Base-by-base conservation (phyloP, 78 protist genomes). In the Dictyostelium discoideum region DNA sequence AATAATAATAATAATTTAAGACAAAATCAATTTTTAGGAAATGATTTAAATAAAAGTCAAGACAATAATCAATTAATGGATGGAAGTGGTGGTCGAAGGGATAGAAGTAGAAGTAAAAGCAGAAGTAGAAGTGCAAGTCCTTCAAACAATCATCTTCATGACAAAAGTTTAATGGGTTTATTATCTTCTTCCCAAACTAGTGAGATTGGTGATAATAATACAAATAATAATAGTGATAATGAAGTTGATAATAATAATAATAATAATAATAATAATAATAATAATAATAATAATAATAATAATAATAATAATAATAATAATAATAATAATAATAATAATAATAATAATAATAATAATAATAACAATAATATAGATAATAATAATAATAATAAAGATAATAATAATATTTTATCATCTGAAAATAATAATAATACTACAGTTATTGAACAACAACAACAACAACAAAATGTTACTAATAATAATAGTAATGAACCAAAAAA, bases 31-130 rank as follows among this genome's bases (percentile, higher is more conserved):
- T 24, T 26, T 69, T 26, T 69, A 24, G 77, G 77, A 2, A 69
- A 69, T 69, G 77, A 69, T 26, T 69, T 69, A 69, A 69, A 69
- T 69, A 69, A 69, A 69, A 69, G 77, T 69, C 69, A 60, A 6
- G 69, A 60, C 22, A 18, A 60, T 60, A 16, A 6, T 20, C 69
- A 60, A 20, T 20, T 10, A 20, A 60, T 20, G 6, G n/a, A 3
- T 60, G 69, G 69, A 5, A 24, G 24, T n/a, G 16, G 77, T 69
- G 39, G 39, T 26, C 11, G 77, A 69, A 69, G 77, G 26, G 37
- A 29, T 69, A 69, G 77, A 69, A n/a, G 37, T n/a, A 69, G 77
- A 69, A 69, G 77, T 69, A 69, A 26, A 24, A 69, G 77, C 26
- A 69, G 39, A 69, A 69, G 77, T 69, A 69, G 77, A 69, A 69